Conservation (phyloP, 306 rosid genomes). For the Betula pendula region DNA sequence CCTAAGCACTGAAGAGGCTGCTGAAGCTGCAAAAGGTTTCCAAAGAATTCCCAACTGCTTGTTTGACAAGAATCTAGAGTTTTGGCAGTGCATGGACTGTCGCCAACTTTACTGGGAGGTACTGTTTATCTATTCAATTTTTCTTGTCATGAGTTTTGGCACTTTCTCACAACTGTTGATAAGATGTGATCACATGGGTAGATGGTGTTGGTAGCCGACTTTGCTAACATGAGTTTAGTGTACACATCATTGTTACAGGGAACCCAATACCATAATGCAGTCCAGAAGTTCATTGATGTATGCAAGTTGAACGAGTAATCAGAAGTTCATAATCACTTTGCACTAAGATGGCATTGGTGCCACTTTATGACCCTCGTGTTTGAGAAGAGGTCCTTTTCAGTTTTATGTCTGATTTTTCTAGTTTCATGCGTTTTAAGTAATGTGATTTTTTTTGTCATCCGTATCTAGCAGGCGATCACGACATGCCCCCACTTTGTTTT, state of each 20-base stretch:
- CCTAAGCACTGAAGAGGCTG: conserved; percentile 78
- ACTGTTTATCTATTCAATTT: conserved; percentile 20
- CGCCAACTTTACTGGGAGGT: conserved; percentile 98
- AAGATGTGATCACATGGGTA: conserved; percentile 2
- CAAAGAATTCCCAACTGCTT: conserved; percentile 84
- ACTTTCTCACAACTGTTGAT: conserved; percentile 9
- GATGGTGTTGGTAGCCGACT: conserved; percentile 27
- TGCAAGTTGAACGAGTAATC: conserved; percentile 61
- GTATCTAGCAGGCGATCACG: conserved; percentile 29
- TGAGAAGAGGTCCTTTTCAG: conserved; percentile 33
- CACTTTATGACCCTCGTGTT: conserved; percentile 28
- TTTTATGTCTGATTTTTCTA: conserved; percentile 9
- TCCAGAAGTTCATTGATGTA: conserved; percentile 69
- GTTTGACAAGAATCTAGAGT: conserved; percentile 79
- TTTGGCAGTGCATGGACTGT: conserved; percentile 95
- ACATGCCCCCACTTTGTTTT: conserved; percentile 38
- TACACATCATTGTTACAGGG: conserved; percentile 39
- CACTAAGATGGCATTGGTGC: conserved; percentile 27
- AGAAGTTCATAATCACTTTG: conserved; percentile 34
- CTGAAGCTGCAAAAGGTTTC: conserved; percentile 85
- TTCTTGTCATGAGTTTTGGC: conserved; percentile 12
- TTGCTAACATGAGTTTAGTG: conserved; percentile 25
- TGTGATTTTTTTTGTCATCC: conserved; percentile 12
- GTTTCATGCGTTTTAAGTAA: conserved; percentile 23
- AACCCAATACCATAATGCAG: conserved; percentile 73